These are phyloP conservation scores for Chalaropsis ovoidea DNA, from an alignment of 2,329 filamentous ascomycete species.

Conservation along the genomic window DNA sequence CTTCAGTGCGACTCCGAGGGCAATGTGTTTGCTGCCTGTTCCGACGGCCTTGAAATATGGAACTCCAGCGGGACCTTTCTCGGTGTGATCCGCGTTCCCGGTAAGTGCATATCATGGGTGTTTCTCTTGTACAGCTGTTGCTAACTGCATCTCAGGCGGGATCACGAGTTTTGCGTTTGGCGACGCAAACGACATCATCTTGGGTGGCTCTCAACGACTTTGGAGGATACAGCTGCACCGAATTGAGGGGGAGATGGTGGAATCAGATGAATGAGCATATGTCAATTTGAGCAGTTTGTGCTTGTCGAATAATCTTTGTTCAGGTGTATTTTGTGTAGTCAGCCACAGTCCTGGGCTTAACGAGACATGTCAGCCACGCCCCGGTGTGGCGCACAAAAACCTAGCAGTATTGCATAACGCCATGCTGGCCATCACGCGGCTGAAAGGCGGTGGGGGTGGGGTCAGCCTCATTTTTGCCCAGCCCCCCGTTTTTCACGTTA, in stretches of 20 bases:
- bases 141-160: conserved; percentile 21
- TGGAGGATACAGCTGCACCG: conserved; percentile 21
- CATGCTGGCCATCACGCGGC: neutral
- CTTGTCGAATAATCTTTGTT: too few relatives aligned
- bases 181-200: conserved; percentile 19
- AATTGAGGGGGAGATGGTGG: neutral
- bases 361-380: neutral
- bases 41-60: conserved; percentile 43
- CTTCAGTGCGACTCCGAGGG: conserved; percentile 40
- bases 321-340: too few relatives aligned
- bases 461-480: conserved; percentile 16
- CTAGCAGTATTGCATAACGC: conserved; percentile 10
- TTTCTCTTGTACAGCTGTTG: neutral
- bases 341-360: neutral
- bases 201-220: conserved; percentile 20
- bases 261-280: neutral
- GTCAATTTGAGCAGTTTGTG: too few relatives aligned
- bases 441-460: conserved; percentile 3
- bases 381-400: neutral
- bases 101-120: conserved; percentile 26
- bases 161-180: conserved; percentile 24
- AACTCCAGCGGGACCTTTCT: conserved; percentile 38
- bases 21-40: conserved; percentile 42
- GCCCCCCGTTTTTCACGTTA: conserved; percentile 16
- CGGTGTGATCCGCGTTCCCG: conserved; percentile 37